These are phyloP conservation scores for Kodamaea ohmeri DNA, from an alignment of 1,139 yeast genomes.

Conservation along the genomic window DNA sequence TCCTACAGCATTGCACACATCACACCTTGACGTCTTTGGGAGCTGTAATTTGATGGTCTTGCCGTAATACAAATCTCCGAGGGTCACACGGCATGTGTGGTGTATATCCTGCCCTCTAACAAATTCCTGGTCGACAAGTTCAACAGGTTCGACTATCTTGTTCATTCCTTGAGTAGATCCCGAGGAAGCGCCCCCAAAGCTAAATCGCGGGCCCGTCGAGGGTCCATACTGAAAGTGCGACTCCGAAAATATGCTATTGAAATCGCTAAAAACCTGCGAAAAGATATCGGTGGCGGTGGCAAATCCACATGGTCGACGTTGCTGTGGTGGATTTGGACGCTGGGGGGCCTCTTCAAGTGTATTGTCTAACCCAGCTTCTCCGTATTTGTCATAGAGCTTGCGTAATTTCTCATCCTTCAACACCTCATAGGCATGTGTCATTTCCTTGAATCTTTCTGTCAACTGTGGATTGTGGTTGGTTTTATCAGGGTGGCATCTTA, in stretches of 20 bases:
- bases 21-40: constrained; percentile 41
- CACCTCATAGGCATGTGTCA: constrained; percentile 44
- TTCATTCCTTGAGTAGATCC: constrained; percentile 10
- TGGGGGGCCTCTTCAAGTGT: constrained; percentile 14
- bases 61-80: constrained; percentile 49
- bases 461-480: constrained; percentile 44
- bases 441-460: constrained; percentile 44
- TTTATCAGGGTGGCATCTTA: constrained; percentile 48
- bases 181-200: constrained; percentile 1
- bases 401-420: constrained; percentile 33
- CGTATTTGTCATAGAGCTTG: constrained; percentile 37
- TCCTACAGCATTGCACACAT: constrained; percentile 44
- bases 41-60: constrained; percentile 45
- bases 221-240: constrained; percentile 4
- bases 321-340: constrained; percentile 8
- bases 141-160: constrained; percentile 16
- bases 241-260: constrained; percentile 30
- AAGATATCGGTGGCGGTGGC: constrained; percentile 30
- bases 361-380: constrained; percentile 41
- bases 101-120: constrained; percentile 44
- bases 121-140: constrained; percentile 13
- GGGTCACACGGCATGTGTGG: constrained; percentile 43
- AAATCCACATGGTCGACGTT: constrained; percentile 8
- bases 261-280: constrained; percentile 40
- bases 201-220: constrained; percentile 1